These are phyloP conservation scores for Boletus vinaceobasis DNA, from an alignment of 768 basidiomycete genomes.

Conservation along the genomic window DNA sequence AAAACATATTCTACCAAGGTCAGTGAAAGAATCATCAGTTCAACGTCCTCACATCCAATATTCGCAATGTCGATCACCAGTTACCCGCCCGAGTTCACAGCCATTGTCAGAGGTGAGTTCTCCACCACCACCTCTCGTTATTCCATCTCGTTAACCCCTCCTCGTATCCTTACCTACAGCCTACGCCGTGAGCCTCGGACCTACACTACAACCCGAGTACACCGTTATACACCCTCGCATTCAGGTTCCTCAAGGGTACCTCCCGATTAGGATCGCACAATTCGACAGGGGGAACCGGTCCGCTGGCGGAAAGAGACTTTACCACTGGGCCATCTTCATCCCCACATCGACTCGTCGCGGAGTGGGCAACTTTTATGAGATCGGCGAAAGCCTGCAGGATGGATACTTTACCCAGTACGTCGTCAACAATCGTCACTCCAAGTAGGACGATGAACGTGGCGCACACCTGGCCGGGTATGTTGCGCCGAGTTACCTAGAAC, in stretches of 20 bases:
- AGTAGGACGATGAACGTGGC: slow-evolving; percentile 16
- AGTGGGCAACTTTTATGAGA: slow-evolving; percentile 19
- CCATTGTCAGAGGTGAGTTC: slow-evolving; percentile 2
- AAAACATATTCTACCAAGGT: neutral
- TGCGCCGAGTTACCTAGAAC: neutral
- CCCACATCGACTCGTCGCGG: slow-evolving; percentile 17
- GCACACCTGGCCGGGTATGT: slow-evolving; percentile 13
- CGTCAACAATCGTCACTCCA: slow-evolving; percentile 10
- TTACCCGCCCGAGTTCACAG: slow-evolving; percentile 9
- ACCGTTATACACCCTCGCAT: slow-evolving; percentile 4
- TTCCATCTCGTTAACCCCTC: neutral
- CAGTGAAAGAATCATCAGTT: neutral
- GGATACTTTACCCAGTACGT: slow-evolving; percentile 17
- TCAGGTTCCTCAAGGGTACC: slow-evolving; percentile 10
- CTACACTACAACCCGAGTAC: slow-evolving; percentile 3
- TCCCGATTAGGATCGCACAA: slow-evolving; percentile 15
- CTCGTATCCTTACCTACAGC: neutral
- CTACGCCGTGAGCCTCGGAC: slow-evolving; percentile 5
- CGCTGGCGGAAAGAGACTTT: neutral
- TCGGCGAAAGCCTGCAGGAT: slow-evolving; percentile 5
- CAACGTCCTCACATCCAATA: neutral
- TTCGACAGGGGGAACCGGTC: slow-evolving; percentile 7
- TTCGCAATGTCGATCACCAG: slow-evolving; percentile 2
- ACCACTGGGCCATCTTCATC: slow-evolving; percentile 24
- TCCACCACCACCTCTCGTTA: too few species aligned